These are phyloP conservation scores for Ascomycota sp. DNA, from an alignment of 2,329 filamentous ascomycete species.

Conservation along the genomic window DNA sequence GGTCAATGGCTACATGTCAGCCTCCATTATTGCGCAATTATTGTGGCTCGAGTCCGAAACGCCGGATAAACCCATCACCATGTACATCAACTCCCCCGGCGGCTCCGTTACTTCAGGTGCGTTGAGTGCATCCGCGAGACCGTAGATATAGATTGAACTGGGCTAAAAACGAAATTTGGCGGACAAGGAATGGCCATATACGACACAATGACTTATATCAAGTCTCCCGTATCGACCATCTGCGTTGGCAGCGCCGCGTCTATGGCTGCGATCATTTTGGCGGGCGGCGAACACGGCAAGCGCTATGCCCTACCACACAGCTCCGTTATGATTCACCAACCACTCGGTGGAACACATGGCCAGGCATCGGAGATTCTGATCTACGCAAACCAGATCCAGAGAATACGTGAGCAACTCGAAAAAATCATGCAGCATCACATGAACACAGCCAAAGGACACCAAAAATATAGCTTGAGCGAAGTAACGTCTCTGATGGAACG, in stretches of 20 bases:
- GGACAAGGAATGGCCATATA: constrained; percentile 57
- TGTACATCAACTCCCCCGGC: constrained; percentile 95
- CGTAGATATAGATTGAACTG: background rate
- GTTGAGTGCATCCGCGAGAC: constrained; percentile 1
- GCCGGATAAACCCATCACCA: constrained; percentile 79
- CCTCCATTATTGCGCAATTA: constrained; percentile 85
- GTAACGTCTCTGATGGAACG: constrained; percentile 92
- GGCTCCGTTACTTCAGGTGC: constrained; percentile 58
- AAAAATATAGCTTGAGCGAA: constrained; percentile 58
- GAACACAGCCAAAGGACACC: constrained; percentile 50
- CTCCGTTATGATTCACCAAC: constrained; percentile 93
- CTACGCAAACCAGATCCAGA: constrained; percentile 87
- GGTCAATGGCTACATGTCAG: constrained; percentile 74
- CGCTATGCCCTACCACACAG: constrained; percentile 80
- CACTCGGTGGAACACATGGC: constrained; percentile 48
- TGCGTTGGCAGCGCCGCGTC: constrained; percentile 86
- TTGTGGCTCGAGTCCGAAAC: constrained; percentile 96
- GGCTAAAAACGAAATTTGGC: background rate
- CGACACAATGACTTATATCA: constrained; percentile 96
- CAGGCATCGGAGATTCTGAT: constrained; percentile 72
- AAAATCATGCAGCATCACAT: constrained; percentile 73
- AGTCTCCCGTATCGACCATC: constrained; percentile 77
- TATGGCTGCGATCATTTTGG: constrained; percentile 78
- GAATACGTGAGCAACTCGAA: constrained; percentile 68
- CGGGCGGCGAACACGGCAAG: constrained; percentile 66